A percentile compares a stretch with the other conserved stretches of the same genome.
These are phyloP conservation scores for Aspergillus tubingensis DNA, from an alignment of 2,329 filamentous ascomycete genomes.

Conservation along the genomic window DNA sequence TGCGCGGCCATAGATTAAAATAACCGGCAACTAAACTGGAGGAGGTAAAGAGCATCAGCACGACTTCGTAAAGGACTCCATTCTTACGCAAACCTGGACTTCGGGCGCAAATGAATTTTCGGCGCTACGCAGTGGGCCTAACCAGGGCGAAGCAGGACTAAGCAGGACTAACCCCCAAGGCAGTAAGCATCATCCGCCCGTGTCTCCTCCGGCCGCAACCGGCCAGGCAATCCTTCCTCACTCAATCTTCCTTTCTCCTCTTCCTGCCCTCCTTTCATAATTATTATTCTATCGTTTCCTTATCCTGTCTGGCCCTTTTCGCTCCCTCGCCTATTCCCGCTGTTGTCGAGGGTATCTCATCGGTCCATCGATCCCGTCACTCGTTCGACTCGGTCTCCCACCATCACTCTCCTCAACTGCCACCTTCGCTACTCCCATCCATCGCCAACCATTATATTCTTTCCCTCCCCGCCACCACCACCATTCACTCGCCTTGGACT, in stretches of 20 bases:
- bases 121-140: not conserved
- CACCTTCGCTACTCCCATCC: not conserved
- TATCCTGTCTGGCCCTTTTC: conserved; percentile 2
- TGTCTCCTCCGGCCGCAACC: conserved; percentile 13
- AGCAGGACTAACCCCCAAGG: not conserved
- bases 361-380: not conserved
- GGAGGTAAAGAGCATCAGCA: not conserved
- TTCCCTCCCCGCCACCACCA: not conserved
- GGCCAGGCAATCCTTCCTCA: conserved; percentile 4
- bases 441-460: not conserved
- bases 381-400: conserved; percentile 7
- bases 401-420: not conserved
- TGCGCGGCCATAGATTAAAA: conserved; percentile 2
- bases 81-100: not conserved
- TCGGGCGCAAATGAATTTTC: not conserved
- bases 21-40: not conserved
- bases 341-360: not conserved
- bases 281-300: not conserved
- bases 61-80: not conserved
- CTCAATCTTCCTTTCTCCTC: not conserved
- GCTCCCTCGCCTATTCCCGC: not conserved
- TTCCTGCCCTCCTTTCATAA: conserved; percentile 9
- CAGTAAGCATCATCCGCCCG: not conserved
- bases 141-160: too few species aligned
- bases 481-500: not conserved